Percentiles rank a stretch among this genome's conserved stretches.
Conservation (phyloP, 2,329 filamentous ascomycete species). For the Colletotrichum sp. region DNA sequence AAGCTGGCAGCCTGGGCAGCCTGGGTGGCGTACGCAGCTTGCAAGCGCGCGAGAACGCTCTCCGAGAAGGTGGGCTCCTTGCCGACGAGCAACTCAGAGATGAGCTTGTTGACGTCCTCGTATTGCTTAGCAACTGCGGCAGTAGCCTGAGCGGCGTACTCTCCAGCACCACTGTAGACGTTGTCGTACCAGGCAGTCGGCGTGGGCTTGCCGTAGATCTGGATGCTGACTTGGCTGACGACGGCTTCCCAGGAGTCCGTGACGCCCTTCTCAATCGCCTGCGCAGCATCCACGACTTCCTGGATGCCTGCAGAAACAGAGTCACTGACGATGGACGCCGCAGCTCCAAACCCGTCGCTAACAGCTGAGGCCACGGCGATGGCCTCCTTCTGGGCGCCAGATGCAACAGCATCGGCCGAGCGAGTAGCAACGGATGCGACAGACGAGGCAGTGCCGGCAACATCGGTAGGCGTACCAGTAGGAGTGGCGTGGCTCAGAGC, state of each 20-base stretch:
- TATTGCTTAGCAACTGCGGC: constrained; percentile 62
- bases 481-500: constrained; percentile 66
- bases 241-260: constrained; percentile 44
- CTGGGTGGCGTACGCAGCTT: constrained; percentile 74
- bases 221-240: constrained; percentile 68
- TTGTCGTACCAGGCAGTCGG: constrained; percentile 62
- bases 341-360: constrained; percentile 44
- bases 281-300: constrained; percentile 48
- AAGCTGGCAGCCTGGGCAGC: constrained; percentile 56
- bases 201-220: constrained; percentile 72
- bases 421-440: constrained; percentile 50
- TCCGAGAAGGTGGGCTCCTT: constrained; percentile 84
- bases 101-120: constrained; percentile 70
- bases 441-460: constrained; percentile 52
- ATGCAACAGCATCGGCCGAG: constrained; percentile 49
- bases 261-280: constrained; percentile 41
- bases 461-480: constrained; percentile 63
- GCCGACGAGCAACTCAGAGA: constrained; percentile 78
- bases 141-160: constrained; percentile 67
- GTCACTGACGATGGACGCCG: constrained; percentile 38
- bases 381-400: constrained; percentile 52
- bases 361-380: constrained; percentile 56
- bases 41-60: constrained; percentile 75
- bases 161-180: constrained; percentile 51
- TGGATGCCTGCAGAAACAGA: constrained; percentile 30